Base-by-base conservation (phyloP, 306 rosid genomes). In the Sophora flavescens region DNA sequence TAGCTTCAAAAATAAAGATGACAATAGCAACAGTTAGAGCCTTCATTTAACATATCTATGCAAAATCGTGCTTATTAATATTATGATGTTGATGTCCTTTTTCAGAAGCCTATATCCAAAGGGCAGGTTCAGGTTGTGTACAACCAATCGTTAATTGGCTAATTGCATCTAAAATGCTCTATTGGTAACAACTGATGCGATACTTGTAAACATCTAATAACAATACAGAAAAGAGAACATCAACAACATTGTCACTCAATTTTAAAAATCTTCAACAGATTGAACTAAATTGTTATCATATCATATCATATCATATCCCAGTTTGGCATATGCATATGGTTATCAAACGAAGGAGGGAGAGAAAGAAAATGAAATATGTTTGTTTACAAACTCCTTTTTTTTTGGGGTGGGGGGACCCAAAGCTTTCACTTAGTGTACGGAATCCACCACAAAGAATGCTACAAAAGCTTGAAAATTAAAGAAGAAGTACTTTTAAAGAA, bases 321-420 rank as follows among this genome's bases (percentile, higher is more conserved):
- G 36, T 78, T 69, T 61, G 69, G 47, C 70, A 38, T 47, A 18
- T 61, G 47, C 14, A 78, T 9, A 60, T 26, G 67, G 75, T 38
- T 35, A 35, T 35, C 39, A 35, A 39, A 54, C 22, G 16, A 33
- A 42, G 4, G 57, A 2, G 41, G 3, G 77, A 42, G 6, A 12
- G 30, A 22, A 22, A 22, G 22, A 22, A 22, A 22, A 22, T 0
- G 22, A 22, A 22, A 22, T 22, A 22, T 22, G 28, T 75, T 14
- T 60, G 75, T 51, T 18, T 45, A 22, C 56, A 51, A 56, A 3
- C n/a, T 6, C 47, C 3, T 30, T 30, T 30, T 30, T 38, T 41
- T 35, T 22, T 0, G 22, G 38, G 38, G 16, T 4, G 13, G 51
- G 67, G 15, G 48, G 45, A n/a, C 70, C 16, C 60, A 64, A 57